Conservation (phyloP, 1,284 basidiomycete species). For the Microbotryomycetes sp. region DNA sequence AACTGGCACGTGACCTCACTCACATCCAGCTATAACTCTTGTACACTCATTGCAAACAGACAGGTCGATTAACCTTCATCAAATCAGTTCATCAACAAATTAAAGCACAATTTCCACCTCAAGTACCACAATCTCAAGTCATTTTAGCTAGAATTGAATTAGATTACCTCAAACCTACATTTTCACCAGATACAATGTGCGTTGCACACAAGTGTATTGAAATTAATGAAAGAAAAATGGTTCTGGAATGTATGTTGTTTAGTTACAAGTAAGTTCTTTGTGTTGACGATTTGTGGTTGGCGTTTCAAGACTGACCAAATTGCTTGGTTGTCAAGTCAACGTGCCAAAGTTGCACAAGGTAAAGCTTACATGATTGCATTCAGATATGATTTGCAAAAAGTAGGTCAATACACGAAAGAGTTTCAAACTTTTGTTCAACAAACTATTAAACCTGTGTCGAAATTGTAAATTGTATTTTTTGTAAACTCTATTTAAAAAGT, state of each 20-base stretch:
- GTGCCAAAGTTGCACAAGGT: constrained; percentile 11
- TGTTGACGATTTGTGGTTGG: too few relatives aligned
- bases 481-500: too few relatives aligned
- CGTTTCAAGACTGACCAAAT: too few relatives aligned
- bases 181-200: constrained; percentile 21
- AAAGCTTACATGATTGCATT: constrained; percentile 17
- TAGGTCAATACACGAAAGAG: constrained; percentile 1
- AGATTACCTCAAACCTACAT: constrained; percentile 21
- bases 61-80: constrained; percentile 18
- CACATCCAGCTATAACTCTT: not conserved
- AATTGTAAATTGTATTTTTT: too few relatives aligned
- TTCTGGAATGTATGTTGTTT: constrained; percentile 16
- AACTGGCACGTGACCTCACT: not conserved
- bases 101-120: not conserved
- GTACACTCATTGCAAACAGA: not conserved
- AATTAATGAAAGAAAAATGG: constrained; percentile 10
- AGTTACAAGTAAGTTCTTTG: constrained; percentile 13
- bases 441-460: too few relatives aligned
- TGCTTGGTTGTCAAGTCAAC: constrained; percentile 8
- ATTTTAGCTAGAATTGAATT: constrained; percentile 18
- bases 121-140: constrained; percentile 3
- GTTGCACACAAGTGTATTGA: constrained; percentile 13
- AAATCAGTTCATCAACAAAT: not conserved
- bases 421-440: constrained; percentile 2
- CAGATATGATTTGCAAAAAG: constrained; percentile 19